A percentile compares a stretch with the other conserved stretches of the same genome.
These are phyloP conservation scores for Hypoxylon sp. DNA, from an alignment of 2,329 filamentous ascomycete species.

Conservation along the genomic window DNA sequence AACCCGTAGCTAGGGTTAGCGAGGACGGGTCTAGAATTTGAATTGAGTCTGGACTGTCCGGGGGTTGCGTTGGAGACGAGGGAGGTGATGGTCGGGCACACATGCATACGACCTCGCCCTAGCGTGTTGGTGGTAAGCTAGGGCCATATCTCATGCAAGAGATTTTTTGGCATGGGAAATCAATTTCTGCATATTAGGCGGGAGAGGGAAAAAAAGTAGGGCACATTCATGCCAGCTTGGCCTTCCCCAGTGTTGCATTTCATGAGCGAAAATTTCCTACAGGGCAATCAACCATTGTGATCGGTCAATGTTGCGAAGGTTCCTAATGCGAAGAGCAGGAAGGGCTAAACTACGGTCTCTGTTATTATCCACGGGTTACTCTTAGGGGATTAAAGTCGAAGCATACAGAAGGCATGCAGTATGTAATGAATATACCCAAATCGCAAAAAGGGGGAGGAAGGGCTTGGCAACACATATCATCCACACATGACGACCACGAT, in stretches of 20 bases:
- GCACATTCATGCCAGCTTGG: not conserved
- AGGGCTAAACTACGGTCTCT: constrained; percentile 12
- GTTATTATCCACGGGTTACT: not conserved
- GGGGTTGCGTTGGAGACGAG: not conserved
- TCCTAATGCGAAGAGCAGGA: constrained; percentile 4
- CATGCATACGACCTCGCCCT: constrained; percentile 8
- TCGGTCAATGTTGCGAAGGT: constrained; percentile 10
- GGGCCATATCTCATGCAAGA: not conserved
- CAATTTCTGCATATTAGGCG: not conserved
- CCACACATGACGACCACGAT: constrained; percentile 7
- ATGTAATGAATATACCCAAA: constrained; percentile 33
- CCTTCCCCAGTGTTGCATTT: constrained; percentile 2
- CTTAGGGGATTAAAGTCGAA: not conserved
- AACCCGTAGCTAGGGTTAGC: not conserved
- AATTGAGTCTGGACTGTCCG: constrained; percentile 1
- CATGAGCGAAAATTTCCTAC: constrained; percentile 5
- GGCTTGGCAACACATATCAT: constrained; percentile 21
- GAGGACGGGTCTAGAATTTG: not conserved
- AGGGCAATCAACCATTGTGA: not conserved
- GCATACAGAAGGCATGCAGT: constrained; percentile 15
- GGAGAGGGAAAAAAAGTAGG: not conserved
- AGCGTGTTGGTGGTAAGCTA: not conserved
- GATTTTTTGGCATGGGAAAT: not conserved
- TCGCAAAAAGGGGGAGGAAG: constrained; percentile 19
- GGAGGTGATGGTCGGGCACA: not conserved